Evolutionary conservation across 2,329 filamentous ascomycete genomes (phyloP), one percentile per base, ranked within the genome.

Genomic region (Fusarium pseudonygamai): DNA sequence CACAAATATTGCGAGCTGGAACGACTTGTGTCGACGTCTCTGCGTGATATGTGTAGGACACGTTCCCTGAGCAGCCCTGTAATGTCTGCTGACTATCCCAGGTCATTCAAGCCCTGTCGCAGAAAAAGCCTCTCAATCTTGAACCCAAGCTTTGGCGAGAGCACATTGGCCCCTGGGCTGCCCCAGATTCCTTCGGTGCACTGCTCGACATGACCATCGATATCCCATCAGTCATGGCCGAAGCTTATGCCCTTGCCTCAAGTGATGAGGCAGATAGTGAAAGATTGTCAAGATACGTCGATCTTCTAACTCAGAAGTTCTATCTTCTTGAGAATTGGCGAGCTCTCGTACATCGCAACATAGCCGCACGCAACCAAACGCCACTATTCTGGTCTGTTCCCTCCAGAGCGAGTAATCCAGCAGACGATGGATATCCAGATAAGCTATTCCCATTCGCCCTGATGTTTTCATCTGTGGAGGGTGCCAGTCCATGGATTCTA

Each of bases 11-110:
- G 13, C 34, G 2, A 57, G 34, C 18, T 69, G 66, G 65, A 45
- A 34, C 7, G 58, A 69, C 8, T 32, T 69, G 4, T 57, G 64
- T 9, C 64, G 58, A 3, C 66, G 66, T 1, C 50, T 69, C 6
- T 64, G 64, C 9, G 58, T 69, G 1, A 69, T 69, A 2, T 69
- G 64, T 37, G 66, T 69, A 22, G 4, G 49, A 16, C n/a, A 4
- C 12, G 1, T 6, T 22, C 28, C 8, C 32, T 16, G 4, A 36
- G 0, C 1, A 9, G 2, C 1, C 9, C 10, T 6, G 0, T 1
- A 28, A 0, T 7, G 0, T 7, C 1, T 13, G 10, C 50, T 69
- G 1, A 69, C 22, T 18, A 9, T 13, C 3, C 6, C 4, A 69
- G 65, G 37, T 69, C 6, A 69, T 69, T 0, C 66, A 69, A 18